Evolutionary conservation across 768 basidiomycete genomes (phyloP), one percentile per base, ranked within the genome.

Genomic region (Leccinum uliginosum): DNA sequence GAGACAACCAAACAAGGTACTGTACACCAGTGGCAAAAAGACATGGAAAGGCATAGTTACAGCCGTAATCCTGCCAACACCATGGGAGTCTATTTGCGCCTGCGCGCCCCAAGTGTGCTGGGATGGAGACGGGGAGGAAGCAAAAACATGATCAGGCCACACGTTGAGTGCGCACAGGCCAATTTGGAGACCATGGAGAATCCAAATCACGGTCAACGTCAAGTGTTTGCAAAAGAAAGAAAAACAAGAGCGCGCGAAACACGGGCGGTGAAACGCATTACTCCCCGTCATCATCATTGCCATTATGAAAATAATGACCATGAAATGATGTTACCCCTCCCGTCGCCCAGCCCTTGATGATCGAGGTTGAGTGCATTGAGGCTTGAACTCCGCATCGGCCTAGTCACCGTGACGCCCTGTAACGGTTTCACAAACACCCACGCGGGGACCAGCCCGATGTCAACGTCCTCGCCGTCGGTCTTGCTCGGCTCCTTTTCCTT

Each of bases 341-440:
- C 68, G 0, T 51, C n/a, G 1, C 23, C 14, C 4, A 49, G 38
- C 3, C 21, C 17, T 6, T 67, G 74, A 30, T 81, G 38, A 15
- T 23, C 79, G 59, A 82, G 61, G 60, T 82, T 74, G 44, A 88
- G 78, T 8, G 80, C 83, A 6, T 68, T 56, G 12, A 66, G 53
- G 58, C 84, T 87, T 44, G 75, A 68, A 50, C 75, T 81, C 29
- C 90, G 80, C 62, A 87, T 73, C 1, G 89, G 88, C 21, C 89
- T 78, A 61, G 84, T 81, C 4, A 82, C 78, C 38, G 76, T 71
- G 54, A 85, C 74, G 4, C 84, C 85, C 58, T 81, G 79, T 48
- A 80, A 76, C 32, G 84, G 80, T 63, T 83, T 83, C 60, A 83
- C 54, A 77, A 92, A 90, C 66, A 82, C 84, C 87, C 89, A 91